Percentiles rank a stretch among this genome's conserved stretches.
These are phyloP conservation scores for Sporothrix globosa DNA, from an alignment of 2,329 filamentous ascomycete species.

Conservation along the genomic window DNA sequence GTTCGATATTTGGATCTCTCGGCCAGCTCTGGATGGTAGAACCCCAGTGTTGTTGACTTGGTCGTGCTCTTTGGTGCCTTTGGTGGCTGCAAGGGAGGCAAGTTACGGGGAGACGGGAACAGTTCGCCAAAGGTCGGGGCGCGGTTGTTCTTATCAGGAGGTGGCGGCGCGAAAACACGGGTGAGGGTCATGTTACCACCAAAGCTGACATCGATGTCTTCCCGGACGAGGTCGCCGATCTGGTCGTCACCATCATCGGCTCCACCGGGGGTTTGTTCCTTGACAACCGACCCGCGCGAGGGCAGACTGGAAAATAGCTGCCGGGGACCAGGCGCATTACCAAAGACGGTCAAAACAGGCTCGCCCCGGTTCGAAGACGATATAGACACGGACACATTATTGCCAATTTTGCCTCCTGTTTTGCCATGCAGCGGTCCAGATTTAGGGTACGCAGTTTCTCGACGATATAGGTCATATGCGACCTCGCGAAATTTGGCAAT, in stretches of 20 bases:
- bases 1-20: constrained; percentile 59
- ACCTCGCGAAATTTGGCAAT: constrained; percentile 64
- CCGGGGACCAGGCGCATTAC: constrained; percentile 71
- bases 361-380: constrained; percentile 47
- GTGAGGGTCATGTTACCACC: constrained; percentile 62
- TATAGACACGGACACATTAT: background rate
- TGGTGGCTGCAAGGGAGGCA: constrained; percentile 69
- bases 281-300: constrained; percentile 46
- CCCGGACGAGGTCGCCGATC: constrained; percentile 58
- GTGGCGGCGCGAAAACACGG: constrained; percentile 59
- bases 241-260: constrained; percentile 42
- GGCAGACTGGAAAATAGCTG: constrained; percentile 88
- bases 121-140: constrained; percentile 71
- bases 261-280: constrained; percentile 34
- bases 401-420: constrained; percentile 15
- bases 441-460: constrained; percentile 59
- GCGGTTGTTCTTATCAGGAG: constrained; percentile 54
- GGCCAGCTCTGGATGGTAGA: constrained; percentile 46
- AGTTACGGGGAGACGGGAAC: constrained; percentile 68
- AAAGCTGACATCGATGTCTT: constrained; percentile 33
- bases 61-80: constrained; percentile 71
- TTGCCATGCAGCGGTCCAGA: constrained; percentile 40
- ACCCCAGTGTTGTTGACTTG: constrained; percentile 55
- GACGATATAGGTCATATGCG: constrained; percentile 64
- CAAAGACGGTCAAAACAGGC: constrained; percentile 72